Base-by-base conservation (phyloP, 148 eudicot species). In the Fagopyrum homotropicum region DNA sequence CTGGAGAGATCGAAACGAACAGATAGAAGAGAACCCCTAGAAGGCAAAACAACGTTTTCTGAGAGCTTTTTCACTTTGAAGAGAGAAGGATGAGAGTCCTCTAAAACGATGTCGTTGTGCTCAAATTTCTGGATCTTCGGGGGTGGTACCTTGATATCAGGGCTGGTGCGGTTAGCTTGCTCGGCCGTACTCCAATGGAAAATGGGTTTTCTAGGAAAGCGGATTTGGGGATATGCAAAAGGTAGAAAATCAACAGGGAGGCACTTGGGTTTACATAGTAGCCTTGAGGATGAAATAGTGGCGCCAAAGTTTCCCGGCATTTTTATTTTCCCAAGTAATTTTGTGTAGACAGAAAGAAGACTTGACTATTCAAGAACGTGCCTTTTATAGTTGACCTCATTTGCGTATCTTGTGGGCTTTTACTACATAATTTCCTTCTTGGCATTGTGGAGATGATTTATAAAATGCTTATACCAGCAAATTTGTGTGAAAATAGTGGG, bases 1-100 rank as follows among this genome's bases (percentile, higher is more conserved):
- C 97, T 91, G 63, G 91, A 92, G 49, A 93, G 93, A 82, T 93
- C 98, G 45, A 88, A 91, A 15, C 98, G 97, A 7, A 95, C 97
- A 6, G 95, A 80, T 35, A 87, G 80, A 72, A 81, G 80, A 9
- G 97, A 91, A 9, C 77, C 95, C 40, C 95, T 79, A 0, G 88
- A 77, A 2, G 98, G 97, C 50, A 89, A 54, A 56, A 86, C 80
- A 9, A 97, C 98, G 17, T 86, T 91, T 14, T 89, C 95, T 0
- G 97, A 91, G 26, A 94, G 85, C 78, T 86, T 94, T 73, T 91
- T 91, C 14, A 91, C 90, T 60, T 80, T 81, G 40, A 89, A 79
- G 73, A 61, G 14, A n/a, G 72, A 26, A 14, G 61, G 35, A 44
- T 44, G 57, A 15, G 64, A 2, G 26, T 35, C 73, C 64, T 66